Base-by-base conservation (phyloP, 2,329 filamentous ascomycete genomes). In the Arthrocladium fulminans region DNA sequence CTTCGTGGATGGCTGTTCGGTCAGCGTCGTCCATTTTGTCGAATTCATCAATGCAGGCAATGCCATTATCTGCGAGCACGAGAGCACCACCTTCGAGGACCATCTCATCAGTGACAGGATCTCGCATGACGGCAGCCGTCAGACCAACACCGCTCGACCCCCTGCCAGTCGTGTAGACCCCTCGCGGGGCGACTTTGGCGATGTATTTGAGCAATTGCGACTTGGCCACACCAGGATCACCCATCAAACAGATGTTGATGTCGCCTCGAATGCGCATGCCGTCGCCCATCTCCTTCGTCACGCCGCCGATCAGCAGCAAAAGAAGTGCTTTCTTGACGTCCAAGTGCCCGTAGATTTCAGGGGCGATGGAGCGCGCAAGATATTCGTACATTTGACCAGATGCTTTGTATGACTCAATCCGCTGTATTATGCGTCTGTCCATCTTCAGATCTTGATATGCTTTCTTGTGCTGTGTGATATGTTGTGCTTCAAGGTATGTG, bases 191-290 rank as follows among this genome's bases (percentile, higher is more conserved):
- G 24, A 98, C 92, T 71, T 98, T 97, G 56, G 88, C 88, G 64
- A 98, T 97, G 67, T 98, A 98, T 70, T 96, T 97, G 57, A 98
- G 77, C 57, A 98, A 73, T 72, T 98, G 92, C 30, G 92, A 98
- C 72, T 98, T 98, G 71, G 92, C 92, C 63, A 98, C 92, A 87
- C 92, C 92, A 64, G 92, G 92, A 63, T 98, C 92, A 76, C 92
- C 92, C 92, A 98, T 98, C 62, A 98, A 72, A 66, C 92, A 97
- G 54, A 98, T 84, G 70, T 98, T 98, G 73, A 98, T 94, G 63
- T 98, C 92, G 60, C 92, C 92, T 76, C 92, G 88, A 64, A 98
- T 98, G 61, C 88, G 85, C 92, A 98, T 97, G 52, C 92, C 92
- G 62, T 98, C 92, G 45, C 88, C 88, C 78, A 97, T 94, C 62